A percentile compares a stretch with the other conserved stretches of the same genome.
Conservation (phyloP, 139 green algal genomes). For the Bryopsis sp. region DNA sequence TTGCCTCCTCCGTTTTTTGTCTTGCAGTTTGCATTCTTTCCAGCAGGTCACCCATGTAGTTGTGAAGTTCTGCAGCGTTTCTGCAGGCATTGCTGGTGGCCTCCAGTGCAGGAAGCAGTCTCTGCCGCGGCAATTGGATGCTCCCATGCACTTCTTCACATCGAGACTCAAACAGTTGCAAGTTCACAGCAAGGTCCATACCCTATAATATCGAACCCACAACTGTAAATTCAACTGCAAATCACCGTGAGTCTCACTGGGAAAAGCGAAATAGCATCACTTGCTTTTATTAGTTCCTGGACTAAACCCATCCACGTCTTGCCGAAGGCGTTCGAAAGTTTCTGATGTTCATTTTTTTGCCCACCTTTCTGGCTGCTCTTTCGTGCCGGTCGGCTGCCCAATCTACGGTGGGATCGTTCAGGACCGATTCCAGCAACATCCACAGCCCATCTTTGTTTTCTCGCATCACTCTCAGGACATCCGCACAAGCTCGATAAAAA, state of each 20-base stretch:
- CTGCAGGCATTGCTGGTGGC: neutral
- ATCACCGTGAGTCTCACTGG: too few relatives aligned
- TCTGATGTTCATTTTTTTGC: too few relatives aligned
- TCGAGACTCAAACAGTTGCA: constrained; percentile 43
- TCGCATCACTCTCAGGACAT: constrained; percentile 2
- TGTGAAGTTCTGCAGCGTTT: neutral
- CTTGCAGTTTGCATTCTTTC: neutral
- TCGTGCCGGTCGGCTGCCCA: constrained; percentile 54
- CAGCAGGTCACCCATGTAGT: neutral
- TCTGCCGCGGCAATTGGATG: neutral
- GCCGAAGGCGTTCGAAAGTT: too few relatives aligned
- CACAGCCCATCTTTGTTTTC: constrained; percentile 12
- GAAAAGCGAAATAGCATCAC: too few relatives aligned
- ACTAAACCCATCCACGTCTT: too few relatives aligned
- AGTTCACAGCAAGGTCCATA: constrained; percentile 41
- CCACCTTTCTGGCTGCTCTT: constrained; percentile 19
- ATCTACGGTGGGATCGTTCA: constrained; percentile 57
- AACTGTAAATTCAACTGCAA: neutral
- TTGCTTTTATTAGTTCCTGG: too few relatives aligned
- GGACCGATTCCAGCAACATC: constrained; percentile 48
- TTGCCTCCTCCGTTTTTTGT: neutral
- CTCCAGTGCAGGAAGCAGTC: neutral
- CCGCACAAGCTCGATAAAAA: neutral
- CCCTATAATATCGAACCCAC: constrained; percentile 32
- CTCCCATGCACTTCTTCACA: constrained; percentile 1